Base-by-base conservation (phyloP, 441 rosid species). In the Pelargonium citronellum region DNA sequence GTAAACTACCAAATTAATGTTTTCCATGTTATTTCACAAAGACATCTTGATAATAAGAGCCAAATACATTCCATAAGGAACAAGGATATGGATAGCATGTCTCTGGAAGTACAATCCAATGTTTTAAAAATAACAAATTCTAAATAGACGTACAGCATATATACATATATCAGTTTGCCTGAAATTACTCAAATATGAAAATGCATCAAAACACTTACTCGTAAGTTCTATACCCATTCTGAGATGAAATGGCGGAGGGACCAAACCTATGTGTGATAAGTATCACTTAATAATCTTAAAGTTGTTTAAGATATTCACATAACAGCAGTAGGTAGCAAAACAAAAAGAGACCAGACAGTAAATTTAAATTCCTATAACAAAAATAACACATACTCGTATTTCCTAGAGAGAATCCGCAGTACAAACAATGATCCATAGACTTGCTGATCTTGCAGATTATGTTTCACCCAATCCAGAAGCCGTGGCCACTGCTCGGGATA, bases 401-500 rank as follows among this genome's bases (percentile, higher is more conserved):
- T 92, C 78, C 97, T 84, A 66, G 98, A 84, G 24, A 95, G 84
- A 72, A 95, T 88, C 79, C 98, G 82, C 81, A 92, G 76, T 58
- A 95, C 93, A 80, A 87, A 92, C 71, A 95, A 77, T 19, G 98
- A 89, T 67, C 95, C 96, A 61, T 88, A 87, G 69, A 92, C 94
- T 82, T 91, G 93, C 70, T 89, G 98, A 77, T 81, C 90, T 75
- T 90, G 96, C 74, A 95, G 81, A 82, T 88, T 91, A 76, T 75
- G 91, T 77, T 85, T 88, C 70, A 95, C 87, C 99, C 99, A 95
- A 61, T 85, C 92, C 13, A 95, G 83, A 67, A 92, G 95, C 46
- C 69, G 86, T 0, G 93, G 87, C 99, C 99, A 95, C 83, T 91
- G 98, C 83, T 95, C 97, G 0, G 97, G 99, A 74, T 95, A 95